These are phyloP conservation scores for Narthecium ossifragum DNA, from an alignment of 106 monocot genomes.

Conservation along the genomic window DNA sequence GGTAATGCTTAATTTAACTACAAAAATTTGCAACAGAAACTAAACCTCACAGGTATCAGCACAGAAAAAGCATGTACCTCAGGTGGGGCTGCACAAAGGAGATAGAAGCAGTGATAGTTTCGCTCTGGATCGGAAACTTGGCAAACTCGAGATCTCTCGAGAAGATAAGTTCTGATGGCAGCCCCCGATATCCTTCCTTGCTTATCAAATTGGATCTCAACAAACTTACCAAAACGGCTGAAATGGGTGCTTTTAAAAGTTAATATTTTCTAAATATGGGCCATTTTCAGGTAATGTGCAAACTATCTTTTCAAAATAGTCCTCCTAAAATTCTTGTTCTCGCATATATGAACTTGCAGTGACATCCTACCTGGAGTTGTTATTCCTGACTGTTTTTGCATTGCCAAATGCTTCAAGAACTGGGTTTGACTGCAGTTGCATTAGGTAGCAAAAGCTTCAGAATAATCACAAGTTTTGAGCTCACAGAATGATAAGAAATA, in stretches of 20 bases:
- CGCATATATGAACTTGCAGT: not conserved
- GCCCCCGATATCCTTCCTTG: conserved; percentile 80
- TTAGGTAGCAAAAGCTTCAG: conserved; percentile 7
- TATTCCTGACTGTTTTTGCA: conserved; percentile 99
- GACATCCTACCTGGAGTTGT: conserved; percentile 81
- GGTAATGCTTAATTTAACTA: too few relatives aligned
- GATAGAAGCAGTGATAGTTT: conserved; percentile 83
- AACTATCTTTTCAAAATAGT: too few relatives aligned
- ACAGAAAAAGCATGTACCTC: conserved; percentile 28
- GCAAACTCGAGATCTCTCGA: conserved; percentile 81
- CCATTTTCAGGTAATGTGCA: too few relatives aligned
- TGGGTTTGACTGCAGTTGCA: conserved; percentile 78
- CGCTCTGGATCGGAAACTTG: conserved; percentile 79
- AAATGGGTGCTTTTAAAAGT: too few relatives aligned
- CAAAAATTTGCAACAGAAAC: not conserved
- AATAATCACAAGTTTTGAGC: not conserved
- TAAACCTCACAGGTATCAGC: not conserved
- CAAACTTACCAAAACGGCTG: conserved; percentile 87
- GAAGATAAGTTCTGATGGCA: conserved; percentile 79
- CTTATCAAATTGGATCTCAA: conserved; percentile 81
- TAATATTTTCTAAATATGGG: too few relatives aligned
- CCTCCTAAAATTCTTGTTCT: not conserved
- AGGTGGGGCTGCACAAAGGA: conserved; percentile 72
- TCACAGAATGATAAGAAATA: not conserved
- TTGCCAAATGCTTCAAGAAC: conserved; percentile 99